Evolutionary conservation across 441 rosid species (phyloP).

Genomic region (Jatropha podagrica): DNA sequence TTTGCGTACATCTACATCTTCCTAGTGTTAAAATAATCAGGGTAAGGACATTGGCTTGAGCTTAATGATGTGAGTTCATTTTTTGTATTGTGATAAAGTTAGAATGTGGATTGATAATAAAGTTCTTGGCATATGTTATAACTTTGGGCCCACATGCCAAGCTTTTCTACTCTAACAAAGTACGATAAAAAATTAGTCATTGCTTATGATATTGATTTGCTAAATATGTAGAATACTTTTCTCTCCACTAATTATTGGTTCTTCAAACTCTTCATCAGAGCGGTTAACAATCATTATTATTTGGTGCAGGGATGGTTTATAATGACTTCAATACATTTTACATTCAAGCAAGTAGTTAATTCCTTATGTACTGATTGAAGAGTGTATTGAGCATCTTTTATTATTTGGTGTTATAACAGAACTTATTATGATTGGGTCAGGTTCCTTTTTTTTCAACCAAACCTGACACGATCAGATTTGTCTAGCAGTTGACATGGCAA

Average conservation of each 20-base stretch:
- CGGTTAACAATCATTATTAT: neutral
- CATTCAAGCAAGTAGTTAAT: conserved; percentile 81
- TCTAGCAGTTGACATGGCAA: neutral
- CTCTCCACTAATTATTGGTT: neutral
- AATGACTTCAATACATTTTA: conserved; percentile 97
- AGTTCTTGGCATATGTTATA: neutral
- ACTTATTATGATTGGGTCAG: neutral
- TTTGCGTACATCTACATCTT: neutral
- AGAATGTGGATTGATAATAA: neutral
- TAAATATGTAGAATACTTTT: neutral
- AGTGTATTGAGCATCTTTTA: neutral
- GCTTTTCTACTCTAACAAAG: neutral
- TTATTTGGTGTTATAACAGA: neutral
- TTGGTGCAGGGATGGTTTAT: conserved; percentile 53
- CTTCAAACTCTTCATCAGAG: conserved; percentile 37
- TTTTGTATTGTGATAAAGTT: neutral
- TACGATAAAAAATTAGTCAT: neutral
- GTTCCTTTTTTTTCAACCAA: neutral
- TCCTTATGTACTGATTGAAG: conserved; percentile 64
- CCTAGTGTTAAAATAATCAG: neutral
- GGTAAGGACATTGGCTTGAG: neutral
- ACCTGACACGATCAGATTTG: neutral
- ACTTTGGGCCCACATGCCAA: neutral
- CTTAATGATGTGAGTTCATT: neutral
- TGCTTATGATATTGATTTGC: neutral